Evolutionary conservation across 1,284 basidiomycete genomes (phyloP), one percentile per base, ranked within the genome.

Genomic region (Cutaneotrichosporon cyanovorans): DNA sequence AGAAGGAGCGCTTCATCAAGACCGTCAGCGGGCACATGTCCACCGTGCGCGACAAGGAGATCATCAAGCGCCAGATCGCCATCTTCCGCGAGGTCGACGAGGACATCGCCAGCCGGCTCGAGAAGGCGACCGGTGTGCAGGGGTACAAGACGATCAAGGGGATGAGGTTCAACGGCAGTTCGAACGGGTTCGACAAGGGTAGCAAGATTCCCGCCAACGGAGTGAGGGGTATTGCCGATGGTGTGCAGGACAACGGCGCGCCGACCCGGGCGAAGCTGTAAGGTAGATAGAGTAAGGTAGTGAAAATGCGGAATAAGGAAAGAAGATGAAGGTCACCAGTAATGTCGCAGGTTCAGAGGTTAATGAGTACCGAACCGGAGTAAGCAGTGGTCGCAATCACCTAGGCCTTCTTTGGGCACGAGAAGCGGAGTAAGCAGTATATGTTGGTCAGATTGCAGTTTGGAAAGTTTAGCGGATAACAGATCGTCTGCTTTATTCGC

Each of bases 11-110:
- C 57, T 83, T 85, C 58, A 78, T 92, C 58, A 64, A 77, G 65
- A 91, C 91, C 65, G 75, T 93, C 47, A 77, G 83, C 18, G 85
- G 76, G 0, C 85, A 90, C 74, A 77, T 88, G 66, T 74, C 77
- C 32, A 74, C 66, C 22, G 81, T 81, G 62, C 84, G 82, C 77
- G 80, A 76, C 56, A 56, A 76, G 16, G 77, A 76, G 56, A 77
- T 90, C 68, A 80, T 80, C 71, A 74, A 75, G 30, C 77, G 81
- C 57, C 82, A 86, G 68, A 84, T 90, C 35, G 79, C 82, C 34
- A 84, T 88, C 51, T 91, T 83, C 77, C 81, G 84, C 39, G 80
- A 80, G 46, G 81, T 92, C 51, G 78, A 83, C 65, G 81, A 84
- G 62, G 75, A 74, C 22, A 74, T 91, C 33, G 81, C 81, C 5